Percentiles rank a stretch among this genome's conserved stretches.
These are phyloP conservation scores for Bocquillonia castaneifolia DNA, from an alignment of 441 rosid genomes.

Conservation along the genomic window DNA sequence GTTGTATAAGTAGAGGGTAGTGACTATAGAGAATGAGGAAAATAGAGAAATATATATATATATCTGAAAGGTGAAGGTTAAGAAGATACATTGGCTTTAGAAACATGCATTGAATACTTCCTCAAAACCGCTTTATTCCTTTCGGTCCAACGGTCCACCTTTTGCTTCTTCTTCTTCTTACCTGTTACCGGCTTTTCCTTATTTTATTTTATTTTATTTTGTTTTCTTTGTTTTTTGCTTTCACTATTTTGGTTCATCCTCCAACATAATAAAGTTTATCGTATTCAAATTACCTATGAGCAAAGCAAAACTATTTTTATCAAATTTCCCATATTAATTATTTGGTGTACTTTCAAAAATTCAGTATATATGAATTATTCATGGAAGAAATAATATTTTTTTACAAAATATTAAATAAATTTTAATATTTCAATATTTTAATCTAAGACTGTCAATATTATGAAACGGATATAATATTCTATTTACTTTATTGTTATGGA, in stretches of 20 bases:
- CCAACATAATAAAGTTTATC: no score
- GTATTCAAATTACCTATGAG: no score
- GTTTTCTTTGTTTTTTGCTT: background rate
- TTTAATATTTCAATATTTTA: no score
- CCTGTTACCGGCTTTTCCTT: constrained; percentile 8
- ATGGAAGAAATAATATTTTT: no score
- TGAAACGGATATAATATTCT: no score
- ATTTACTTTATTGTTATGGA: no score
- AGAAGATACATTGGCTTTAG: constrained; percentile 31
- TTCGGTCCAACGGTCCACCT: constrained; percentile 20
- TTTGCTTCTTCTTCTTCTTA: constrained; percentile 18
- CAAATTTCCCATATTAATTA: no score
- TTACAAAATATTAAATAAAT: no score
- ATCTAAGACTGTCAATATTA: no score
- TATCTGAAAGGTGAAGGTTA: constrained; percentile 16
- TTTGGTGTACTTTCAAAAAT: no score
- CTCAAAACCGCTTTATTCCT: constrained; percentile 23
- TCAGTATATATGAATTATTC: no score
- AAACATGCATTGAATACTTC: constrained; percentile 52
- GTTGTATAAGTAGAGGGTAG: background rate
- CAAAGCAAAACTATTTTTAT: no score
- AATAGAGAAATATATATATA: background rate
- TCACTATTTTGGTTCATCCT: background rate
- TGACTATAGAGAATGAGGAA: background rate
- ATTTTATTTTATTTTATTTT: background rate